phyloP scores from a whole-genome alignment of 2,329 filamentous ascomycete species.

The Colletotrichum navitas region DNA sequence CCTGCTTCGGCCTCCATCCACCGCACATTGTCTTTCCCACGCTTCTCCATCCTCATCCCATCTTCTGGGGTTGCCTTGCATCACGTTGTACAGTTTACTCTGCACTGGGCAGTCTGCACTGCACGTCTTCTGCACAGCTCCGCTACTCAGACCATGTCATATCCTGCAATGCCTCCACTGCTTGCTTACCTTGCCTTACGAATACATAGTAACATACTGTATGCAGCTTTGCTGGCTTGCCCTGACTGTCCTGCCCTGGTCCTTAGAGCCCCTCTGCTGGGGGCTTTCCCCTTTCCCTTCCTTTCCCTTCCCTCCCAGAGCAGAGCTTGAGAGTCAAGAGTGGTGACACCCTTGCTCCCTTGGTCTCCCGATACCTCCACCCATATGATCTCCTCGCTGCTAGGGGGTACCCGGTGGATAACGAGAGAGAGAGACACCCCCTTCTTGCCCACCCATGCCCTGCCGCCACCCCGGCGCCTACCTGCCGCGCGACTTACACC shows the following conservation, averaged over 20 bases:
- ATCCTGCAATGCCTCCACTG: constrained; percentile 14
- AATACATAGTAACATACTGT: background rate
- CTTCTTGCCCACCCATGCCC: constrained; percentile 32
- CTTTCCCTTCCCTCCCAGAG: constrained; percentile 37
- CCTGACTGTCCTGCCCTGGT: constrained; percentile 30
- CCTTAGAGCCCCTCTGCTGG: constrained; percentile 18
- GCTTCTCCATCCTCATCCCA: background rate
- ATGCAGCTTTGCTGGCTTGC: constrained; percentile 25
- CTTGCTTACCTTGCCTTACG: constrained; percentile 35
- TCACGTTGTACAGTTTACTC: background rate
- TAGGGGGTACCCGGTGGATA: constrained; percentile 34
- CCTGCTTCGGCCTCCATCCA: constrained; percentile 12
- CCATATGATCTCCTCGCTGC: constrained; percentile 42
- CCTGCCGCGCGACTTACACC: constrained; percentile 39
- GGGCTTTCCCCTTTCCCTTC: constrained; percentile 37
- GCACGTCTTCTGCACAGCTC: background rate
- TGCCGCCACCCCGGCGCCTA: constrained; percentile 41
- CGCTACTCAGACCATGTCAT: constrained; percentile 17
- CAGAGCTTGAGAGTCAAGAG: constrained; percentile 4
- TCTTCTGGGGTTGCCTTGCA: background rate
- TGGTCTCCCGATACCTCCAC: constrained; percentile 42
- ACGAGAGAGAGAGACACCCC: constrained; percentile 19
- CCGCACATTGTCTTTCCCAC: background rate
- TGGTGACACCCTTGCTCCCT: constrained; percentile 42
- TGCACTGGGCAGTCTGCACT: background rate